These are phyloP conservation scores for Saccharomycopsis fibuligera DNA, from an alignment of 805 yeast species.

Conservation along the genomic window DNA sequence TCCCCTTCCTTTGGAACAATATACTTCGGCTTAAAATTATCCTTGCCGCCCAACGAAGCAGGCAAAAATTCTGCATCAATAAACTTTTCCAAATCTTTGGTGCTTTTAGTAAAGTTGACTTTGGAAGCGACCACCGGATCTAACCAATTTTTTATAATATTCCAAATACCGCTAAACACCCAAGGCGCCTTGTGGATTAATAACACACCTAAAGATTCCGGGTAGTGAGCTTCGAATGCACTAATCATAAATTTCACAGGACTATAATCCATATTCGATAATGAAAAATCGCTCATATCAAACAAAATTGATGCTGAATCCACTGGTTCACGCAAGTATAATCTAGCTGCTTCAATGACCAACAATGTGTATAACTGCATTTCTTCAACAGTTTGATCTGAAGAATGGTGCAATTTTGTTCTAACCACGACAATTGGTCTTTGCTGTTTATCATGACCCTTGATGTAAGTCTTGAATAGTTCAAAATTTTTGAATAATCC, in stretches of 20 bases:
- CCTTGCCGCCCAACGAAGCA: constrained; percentile 68
- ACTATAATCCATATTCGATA: constrained; percentile 87
- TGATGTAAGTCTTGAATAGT: constrained; percentile 62
- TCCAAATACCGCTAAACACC: constrained; percentile 95
- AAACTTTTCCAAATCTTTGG: constrained; percentile 58
- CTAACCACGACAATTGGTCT: constrained; percentile 80
- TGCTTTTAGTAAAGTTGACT: constrained; percentile 71
- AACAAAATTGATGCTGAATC: constrained; percentile 82
- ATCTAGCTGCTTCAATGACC: constrained; percentile 75
- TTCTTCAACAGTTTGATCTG: constrained; percentile 62
- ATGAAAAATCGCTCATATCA: constrained; percentile 79
- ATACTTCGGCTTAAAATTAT: constrained; percentile 51
- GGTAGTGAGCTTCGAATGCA: constrained; percentile 93
- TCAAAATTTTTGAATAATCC: constrained; percentile 54
- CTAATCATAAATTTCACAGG: constrained; percentile 86
- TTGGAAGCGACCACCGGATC: constrained; percentile 95
- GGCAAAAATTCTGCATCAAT: constrained; percentile 61
- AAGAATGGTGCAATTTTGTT: constrained; percentile 68
- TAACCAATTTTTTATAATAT: constrained; percentile 84
- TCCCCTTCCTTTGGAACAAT: constrained; percentile 52
- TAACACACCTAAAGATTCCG: constrained; percentile 82
- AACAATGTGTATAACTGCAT: constrained; percentile 69
- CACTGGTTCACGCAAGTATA: constrained; percentile 64
- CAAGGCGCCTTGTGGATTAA: constrained; percentile 94
- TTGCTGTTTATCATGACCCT: constrained; percentile 65